phyloP scores from a whole-genome alignment of 108 stramenopile genomes.

The Chaetoceros tenuissimus region DNA sequence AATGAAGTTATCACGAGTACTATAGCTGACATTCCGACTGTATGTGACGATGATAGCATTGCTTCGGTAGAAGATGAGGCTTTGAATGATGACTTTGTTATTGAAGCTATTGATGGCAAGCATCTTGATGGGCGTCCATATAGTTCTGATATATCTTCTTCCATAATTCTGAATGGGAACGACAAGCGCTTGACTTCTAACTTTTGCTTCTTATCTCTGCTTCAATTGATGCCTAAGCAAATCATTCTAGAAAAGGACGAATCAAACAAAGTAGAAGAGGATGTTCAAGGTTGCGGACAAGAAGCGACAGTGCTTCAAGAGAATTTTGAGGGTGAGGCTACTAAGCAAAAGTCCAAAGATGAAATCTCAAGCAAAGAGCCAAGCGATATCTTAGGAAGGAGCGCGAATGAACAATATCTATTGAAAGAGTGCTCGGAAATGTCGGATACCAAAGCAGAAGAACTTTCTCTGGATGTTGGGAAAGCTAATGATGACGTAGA shows the following conservation, averaged over 20 bases:
- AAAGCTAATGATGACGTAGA: too few relatives aligned
- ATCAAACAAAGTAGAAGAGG: too few relatives aligned
- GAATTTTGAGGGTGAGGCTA: too few relatives aligned
- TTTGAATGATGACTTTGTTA: background rate
- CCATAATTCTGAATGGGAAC: background rate
- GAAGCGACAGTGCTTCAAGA: too few relatives aligned
- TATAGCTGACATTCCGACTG: background rate
- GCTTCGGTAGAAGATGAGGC: background rate
- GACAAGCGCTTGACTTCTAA: slow-evolving; percentile 6
- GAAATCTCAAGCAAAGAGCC: too few relatives aligned
- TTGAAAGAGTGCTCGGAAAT: too few relatives aligned
- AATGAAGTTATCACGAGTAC: slow-evolving; percentile 14
- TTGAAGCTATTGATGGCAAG: background rate
- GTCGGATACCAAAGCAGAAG: too few relatives aligned
- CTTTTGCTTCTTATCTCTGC: background rate
- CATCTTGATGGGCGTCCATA: background rate
- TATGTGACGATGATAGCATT: background rate
- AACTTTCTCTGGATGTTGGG: too few relatives aligned
- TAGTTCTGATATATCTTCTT: background rate
- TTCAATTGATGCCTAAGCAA: slow-evolving; percentile 1
- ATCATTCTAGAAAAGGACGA: slow-evolving; percentile 6
- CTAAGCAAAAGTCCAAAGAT: too few relatives aligned
- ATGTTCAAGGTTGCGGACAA: too few relatives aligned
- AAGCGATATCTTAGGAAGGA: too few relatives aligned
- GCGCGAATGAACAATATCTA: too few relatives aligned